Evolutionary conservation across 2,329 filamentous ascomycete genomes (phyloP).

Genomic region (Paecilomyces fulvus): DNA sequence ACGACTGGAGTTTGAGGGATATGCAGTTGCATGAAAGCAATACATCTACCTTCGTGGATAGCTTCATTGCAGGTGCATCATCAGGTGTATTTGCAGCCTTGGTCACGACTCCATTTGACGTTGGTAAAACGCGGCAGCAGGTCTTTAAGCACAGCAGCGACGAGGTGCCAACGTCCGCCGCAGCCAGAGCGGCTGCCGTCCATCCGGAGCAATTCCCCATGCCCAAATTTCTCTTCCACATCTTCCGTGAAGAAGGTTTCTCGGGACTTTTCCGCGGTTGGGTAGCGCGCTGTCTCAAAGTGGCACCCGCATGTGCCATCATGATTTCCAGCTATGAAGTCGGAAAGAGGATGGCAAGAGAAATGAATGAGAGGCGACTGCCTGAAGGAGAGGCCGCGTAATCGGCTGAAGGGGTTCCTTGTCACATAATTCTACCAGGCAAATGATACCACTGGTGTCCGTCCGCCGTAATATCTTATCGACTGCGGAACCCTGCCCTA

Average conservation of each 20-base stretch:
- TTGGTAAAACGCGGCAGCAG: slow-evolving; percentile 92
- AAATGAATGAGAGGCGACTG: slow-evolving; percentile 56
- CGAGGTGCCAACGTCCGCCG: slow-evolving; percentile 14
- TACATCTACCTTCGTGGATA: slow-evolving; percentile 72
- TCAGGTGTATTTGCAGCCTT: slow-evolving; percentile 81
- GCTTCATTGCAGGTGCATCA: slow-evolving; percentile 74
- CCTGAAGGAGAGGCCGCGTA: slow-evolving; percentile 5
- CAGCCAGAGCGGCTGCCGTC: slow-evolving; percentile 12
- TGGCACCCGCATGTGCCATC: slow-evolving; percentile 92
- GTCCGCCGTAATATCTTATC: not conserved
- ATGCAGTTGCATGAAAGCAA: slow-evolving; percentile 59
- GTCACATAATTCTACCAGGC: not conserved
- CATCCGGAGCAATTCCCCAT: slow-evolving; percentile 69
- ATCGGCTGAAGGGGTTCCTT: not conserved
- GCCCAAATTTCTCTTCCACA: slow-evolving; percentile 77
- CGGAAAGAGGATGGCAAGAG: slow-evolving; percentile 77
- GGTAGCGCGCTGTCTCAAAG: slow-evolving; percentile 85
- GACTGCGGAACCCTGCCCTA: not conserved
- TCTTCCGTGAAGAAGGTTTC: slow-evolving; percentile 76
- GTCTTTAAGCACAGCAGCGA: slow-evolving; percentile 57
- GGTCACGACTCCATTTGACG: slow-evolving; percentile 90
- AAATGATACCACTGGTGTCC: not conserved
- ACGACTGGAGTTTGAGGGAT: slow-evolving; percentile 6
- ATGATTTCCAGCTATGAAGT: slow-evolving; percentile 99
- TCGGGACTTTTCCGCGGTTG: slow-evolving; percentile 82